These are phyloP conservation scores for Trichoderma oligosporum DNA, from an alignment of 2,329 filamentous ascomycete species.

Conservation along the genomic window DNA sequence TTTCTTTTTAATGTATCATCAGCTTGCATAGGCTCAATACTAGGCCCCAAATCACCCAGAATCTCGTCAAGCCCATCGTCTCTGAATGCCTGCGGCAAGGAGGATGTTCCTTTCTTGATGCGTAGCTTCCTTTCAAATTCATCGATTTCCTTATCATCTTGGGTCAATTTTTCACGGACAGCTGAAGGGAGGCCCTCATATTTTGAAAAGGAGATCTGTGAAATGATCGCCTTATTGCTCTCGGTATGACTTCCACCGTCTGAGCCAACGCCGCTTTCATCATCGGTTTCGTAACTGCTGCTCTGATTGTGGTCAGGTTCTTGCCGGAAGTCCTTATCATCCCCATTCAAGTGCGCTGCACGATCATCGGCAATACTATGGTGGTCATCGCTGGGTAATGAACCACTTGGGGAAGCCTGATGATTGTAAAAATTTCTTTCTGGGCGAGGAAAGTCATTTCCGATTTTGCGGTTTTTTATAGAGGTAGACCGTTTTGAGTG, in stretches of 20 bases:
- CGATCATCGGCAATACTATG: slow-evolving; percentile 22
- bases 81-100: slow-evolving; percentile 65
- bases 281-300: slow-evolving; percentile 21
- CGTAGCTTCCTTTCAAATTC: slow-evolving; percentile 84
- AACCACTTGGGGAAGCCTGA: not conserved
- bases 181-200: slow-evolving; percentile 21
- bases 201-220: not conserved
- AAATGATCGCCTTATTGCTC: slow-evolving; percentile 21
- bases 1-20: slow-evolving; percentile 60
- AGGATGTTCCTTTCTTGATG: slow-evolving; percentile 71
- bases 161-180: slow-evolving; percentile 56
- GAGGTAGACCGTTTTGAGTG: slow-evolving; percentile 16
- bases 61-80: slow-evolving; percentile 82
- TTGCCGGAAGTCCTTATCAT: not conserved
- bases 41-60: slow-evolving; percentile 58
- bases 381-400: not conserved
- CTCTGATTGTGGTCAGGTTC: not conserved
- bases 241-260: slow-evolving; percentile 25
- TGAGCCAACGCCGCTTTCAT: slow-evolving; percentile 25
- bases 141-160: slow-evolving; percentile 86
- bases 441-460: not conserved
- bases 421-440: not conserved
- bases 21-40: slow-evolving; percentile 45
- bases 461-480: not conserved
- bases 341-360: not conserved